Percentiles rank a stretch among this genome's conserved stretches.
Evolutionary conservation across 176 grass and related monocot species (phyloP).

Genomic region (Lolium rigidum): DNA sequence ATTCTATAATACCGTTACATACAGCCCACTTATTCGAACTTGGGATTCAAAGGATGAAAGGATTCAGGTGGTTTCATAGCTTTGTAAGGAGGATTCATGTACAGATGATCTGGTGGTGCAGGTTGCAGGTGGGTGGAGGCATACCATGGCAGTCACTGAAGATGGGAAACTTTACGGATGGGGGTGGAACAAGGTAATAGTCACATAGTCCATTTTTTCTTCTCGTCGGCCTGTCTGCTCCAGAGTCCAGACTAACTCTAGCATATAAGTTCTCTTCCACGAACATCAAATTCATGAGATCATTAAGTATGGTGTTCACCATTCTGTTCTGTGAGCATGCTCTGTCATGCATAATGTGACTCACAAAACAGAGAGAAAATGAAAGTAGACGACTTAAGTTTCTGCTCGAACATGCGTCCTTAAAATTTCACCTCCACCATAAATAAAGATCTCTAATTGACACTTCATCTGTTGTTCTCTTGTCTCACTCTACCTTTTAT

Average conservation of each 20-base stretch:
- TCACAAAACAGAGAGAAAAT: not conserved
- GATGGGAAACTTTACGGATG: conserved; percentile 80
- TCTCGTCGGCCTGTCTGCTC: not conserved
- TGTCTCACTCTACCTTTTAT: not conserved
- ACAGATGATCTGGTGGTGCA: conserved; percentile 23
- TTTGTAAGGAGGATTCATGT: not conserved
- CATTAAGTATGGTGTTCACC: not conserved
- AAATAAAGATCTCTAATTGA: not conserved
- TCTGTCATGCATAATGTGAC: not conserved
- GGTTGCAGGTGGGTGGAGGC: conserved; percentile 91
- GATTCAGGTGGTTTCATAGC: not conserved
- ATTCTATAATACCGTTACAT: not conserved
- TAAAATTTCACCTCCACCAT: not conserved
- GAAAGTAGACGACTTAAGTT: not conserved
- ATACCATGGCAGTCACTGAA: conserved; percentile 65
- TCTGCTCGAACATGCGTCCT: conserved; percentile 11
- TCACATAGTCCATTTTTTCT: not conserved
- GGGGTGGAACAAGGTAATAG: conserved; percentile 83
- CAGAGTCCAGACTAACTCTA: not conserved
- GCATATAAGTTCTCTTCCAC: not conserved
- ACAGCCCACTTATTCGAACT: not conserved
- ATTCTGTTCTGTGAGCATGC: conserved; percentile 1
- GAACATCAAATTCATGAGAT: conserved; percentile 8
- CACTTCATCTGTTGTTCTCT: not conserved
- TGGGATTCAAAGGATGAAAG: not conserved